Conservation (phyloP, 1,284 basidiomycete species). For the Ustilago loliicola region DNA sequence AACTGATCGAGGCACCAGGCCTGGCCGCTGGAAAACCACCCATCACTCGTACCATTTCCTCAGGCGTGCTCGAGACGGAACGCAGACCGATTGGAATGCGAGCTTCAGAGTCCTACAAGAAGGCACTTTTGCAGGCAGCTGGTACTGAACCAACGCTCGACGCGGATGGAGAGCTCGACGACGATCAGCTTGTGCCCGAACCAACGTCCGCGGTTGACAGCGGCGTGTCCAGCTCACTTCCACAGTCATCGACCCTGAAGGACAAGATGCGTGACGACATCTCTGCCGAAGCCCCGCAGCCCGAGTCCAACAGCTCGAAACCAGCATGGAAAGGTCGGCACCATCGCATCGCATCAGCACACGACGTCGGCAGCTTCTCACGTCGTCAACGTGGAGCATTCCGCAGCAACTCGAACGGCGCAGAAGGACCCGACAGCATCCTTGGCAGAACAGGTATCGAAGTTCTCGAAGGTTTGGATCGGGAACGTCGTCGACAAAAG, state of each 20-base stretch:
- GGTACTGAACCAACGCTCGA: conserved; percentile 8
- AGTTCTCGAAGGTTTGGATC: conserved; percentile 56
- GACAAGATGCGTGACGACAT: conserved; percentile 22
- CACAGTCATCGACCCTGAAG: conserved; percentile 27
- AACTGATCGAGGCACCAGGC: not conserved
- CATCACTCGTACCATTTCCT: conserved; percentile 23
- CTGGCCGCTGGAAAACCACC: not conserved
- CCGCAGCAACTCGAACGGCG: not conserved
- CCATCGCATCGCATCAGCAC: conserved; percentile 34
- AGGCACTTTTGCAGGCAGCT: conserved; percentile 36
- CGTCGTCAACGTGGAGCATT: conserved; percentile 14
- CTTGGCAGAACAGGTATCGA: conserved; percentile 56
- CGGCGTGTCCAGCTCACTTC: conserved; percentile 41
- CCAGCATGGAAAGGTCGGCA: conserved; percentile 7
- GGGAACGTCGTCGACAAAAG: conserved; percentile 28
- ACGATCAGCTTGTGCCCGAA: not conserved
- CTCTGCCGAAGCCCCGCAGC: not conserved
- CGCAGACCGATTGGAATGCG: conserved; percentile 41
- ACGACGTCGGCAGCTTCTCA: conserved; percentile 24
- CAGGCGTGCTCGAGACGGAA: conserved; percentile 23
- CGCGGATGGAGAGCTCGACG: conserved; percentile 6
- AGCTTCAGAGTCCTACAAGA: conserved; percentile 48
- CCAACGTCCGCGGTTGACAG: not conserved
- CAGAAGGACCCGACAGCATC: conserved; percentile 15
- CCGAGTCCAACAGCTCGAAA: not conserved